A percentile compares a stretch with the other conserved stretches of the same genome.
phyloP scores from a whole-genome alignment of 163 green algal species.

The Picocystis sp. region DNA sequence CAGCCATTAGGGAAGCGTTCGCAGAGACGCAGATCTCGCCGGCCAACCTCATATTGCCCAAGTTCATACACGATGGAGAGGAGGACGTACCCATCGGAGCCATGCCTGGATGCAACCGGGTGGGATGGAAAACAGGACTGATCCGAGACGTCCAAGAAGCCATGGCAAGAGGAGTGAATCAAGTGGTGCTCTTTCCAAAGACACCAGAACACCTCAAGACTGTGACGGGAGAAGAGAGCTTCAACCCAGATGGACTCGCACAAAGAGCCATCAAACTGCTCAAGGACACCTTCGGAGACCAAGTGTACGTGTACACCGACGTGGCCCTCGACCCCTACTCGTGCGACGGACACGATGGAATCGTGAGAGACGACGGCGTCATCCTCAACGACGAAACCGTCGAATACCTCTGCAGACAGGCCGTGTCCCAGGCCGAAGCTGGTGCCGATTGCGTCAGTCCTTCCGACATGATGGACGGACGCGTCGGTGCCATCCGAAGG shows the following conservation, averaged over 20 bases:
- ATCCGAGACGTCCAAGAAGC: slow-evolving; percentile 69
- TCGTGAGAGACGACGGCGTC: slow-evolving; percentile 80
- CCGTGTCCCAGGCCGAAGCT: slow-evolving; percentile 73
- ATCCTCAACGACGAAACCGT: slow-evolving; percentile 97
- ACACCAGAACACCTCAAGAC: slow-evolving; percentile 87
- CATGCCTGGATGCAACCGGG: slow-evolving; percentile 69
- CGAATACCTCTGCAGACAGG: slow-evolving; percentile 86
- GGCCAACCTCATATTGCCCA: slow-evolving; percentile 85
- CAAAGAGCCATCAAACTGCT: slow-evolving; percentile 84
- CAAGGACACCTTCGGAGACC: slow-evolving; percentile 86
- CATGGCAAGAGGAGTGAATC: slow-evolving; percentile 79
- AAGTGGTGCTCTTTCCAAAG: slow-evolving; percentile 91
- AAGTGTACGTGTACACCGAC: slow-evolving; percentile 86
- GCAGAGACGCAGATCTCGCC: slow-evolving; percentile 65
- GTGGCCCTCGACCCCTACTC: slow-evolving; percentile 97
- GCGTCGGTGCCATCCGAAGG: slow-evolving; percentile 72
- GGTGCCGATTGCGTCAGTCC: slow-evolving; percentile 83
- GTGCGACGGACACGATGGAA: slow-evolving; percentile 89
- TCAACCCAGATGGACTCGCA: slow-evolving; percentile 84
- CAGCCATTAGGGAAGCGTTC: slow-evolving; percentile 33
- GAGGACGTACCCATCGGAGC: slow-evolving; percentile 70
- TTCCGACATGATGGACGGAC: slow-evolving; percentile 98
- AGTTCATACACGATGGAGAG: slow-evolving; percentile 88
- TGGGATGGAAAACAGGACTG: slow-evolving; percentile 66
- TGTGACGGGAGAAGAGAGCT: slow-evolving; percentile 72